Base-by-base conservation (phyloP, 805 yeast genomes). In the Wickerhamomyces queroliae region DNA sequence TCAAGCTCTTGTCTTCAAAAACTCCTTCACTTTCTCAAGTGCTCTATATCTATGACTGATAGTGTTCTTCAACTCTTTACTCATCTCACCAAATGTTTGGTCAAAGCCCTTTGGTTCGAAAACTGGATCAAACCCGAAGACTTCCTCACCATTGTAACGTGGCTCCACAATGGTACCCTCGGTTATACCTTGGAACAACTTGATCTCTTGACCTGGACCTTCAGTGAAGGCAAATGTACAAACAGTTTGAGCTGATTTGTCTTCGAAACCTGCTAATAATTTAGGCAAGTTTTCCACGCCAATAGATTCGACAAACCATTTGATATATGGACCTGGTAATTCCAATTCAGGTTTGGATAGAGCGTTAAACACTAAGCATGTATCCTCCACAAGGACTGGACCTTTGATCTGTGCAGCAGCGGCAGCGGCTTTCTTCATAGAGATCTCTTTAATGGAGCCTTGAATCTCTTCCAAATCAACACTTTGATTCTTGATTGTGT, bases 81-180 rank as follows among this genome's bases (percentile, higher is more conserved):
- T 80, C 90, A 93, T 78, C 61, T 93, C 97, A 10, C 97, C 98
- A 56, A 88, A 90, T 0, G 93, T 84, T 55, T 80, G 67, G 17
- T 72, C 64, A 52, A 61, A 79, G 3, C 95, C 96, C 21, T 67
- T 65, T 2, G 99, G 99, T 63, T 82, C 72, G 61, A 93, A 93
- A 37, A 86, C 66, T 7, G 96, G 80, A 63, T 93, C 97, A 95
- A 96, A 93, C 2, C 99, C 99, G 59, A 93, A 93, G 43, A 74
- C 72, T 12, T 78, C 74, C 7, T 86, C 86, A 2, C 97, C 97
- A 43, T 95, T 67, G 34, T 40, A 51, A 44, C 59, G 49, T 13
- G 70, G 64, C 26, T 68, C 66, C 6, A 90, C 98, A 53, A 93
- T 90, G 8, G 49, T 62, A 18, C 99, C 99, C 11, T 74, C 69